Percentiles rank a stretch among this genome's conserved stretches.
Conservation (phyloP, 257 asterid genomes). For the Avicennia marina region DNA sequence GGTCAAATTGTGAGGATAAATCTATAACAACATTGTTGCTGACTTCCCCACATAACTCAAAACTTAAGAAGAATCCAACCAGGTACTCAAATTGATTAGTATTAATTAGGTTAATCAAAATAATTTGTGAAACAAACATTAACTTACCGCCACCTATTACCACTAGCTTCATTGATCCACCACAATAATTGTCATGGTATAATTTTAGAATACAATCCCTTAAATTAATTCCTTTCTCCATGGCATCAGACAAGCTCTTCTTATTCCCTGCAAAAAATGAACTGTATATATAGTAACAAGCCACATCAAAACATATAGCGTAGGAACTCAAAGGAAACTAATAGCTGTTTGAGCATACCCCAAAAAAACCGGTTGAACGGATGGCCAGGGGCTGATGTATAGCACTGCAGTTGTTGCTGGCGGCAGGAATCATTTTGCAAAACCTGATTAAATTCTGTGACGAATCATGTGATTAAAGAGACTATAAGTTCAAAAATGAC, state of each 20-base stretch:
- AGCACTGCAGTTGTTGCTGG: conserved; percentile 84
- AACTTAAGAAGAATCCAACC: no score
- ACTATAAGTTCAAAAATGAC: conserved; percentile 18
- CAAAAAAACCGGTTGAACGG: conserved; percentile 87
- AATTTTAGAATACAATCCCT: conserved; percentile 68
- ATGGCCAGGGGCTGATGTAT: conserved; percentile 71
- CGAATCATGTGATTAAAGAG: conserved; percentile 22
- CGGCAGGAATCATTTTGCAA: conserved; percentile 86
- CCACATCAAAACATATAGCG: conserved; percentile 12
- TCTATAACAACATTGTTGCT: no score
- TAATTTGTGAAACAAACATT: neutral
- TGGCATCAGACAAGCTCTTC: conserved; percentile 90
- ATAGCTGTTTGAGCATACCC: conserved; percentile 43
- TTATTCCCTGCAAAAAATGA: conserved; percentile 64
- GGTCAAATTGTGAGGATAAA: no score
- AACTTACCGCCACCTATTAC: conserved; percentile 88
- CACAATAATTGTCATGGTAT: conserved; percentile 68
- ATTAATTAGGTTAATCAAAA: no score
- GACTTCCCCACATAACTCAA: no score
- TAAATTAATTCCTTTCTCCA: conserved; percentile 83
- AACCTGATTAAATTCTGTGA: conserved; percentile 80
- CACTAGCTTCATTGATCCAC: conserved; percentile 89
- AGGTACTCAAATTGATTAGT: no score
- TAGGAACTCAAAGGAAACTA: conserved; percentile 12
- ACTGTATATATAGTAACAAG: neutral